phyloP scores from a whole-genome alignment of 192 early-diverging fungal genomes.

The Coemansia sp. region DNA sequence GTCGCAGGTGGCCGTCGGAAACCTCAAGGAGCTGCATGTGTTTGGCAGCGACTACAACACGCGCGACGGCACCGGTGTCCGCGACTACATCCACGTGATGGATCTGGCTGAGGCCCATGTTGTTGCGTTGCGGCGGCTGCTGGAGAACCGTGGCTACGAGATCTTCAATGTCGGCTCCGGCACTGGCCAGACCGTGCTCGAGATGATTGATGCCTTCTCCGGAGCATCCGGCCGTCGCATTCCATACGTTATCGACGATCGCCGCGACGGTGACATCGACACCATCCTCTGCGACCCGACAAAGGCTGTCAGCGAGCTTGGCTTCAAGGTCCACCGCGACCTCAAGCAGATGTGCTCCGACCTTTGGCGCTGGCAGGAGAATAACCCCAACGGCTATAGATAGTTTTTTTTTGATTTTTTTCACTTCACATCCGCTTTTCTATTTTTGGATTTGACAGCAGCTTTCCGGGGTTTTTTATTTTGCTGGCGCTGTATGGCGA shows the following conservation, averaged over 20 bases:
- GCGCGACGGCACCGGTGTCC: conserved; percentile 86
- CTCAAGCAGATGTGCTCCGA: conserved; percentile 69
- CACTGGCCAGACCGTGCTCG: conserved; percentile 87
- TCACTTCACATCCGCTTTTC: neutral
- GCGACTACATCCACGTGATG: conserved; percentile 96
- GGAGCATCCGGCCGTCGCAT: conserved; percentile 80
- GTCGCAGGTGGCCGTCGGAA: conserved; percentile 82
- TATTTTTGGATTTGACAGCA: neutral
- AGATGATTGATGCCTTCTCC: conserved; percentile 85
- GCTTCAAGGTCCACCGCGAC: conserved; percentile 61
- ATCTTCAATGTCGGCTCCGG: conserved; percentile 94
- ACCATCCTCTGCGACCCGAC: conserved; percentile 79
- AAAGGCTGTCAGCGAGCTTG: conserved; percentile 61
- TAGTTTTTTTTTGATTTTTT: conserved; percentile 8
- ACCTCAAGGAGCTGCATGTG: conserved; percentile 79
- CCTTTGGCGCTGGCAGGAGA: conserved; percentile 72
- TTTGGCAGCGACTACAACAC: conserved; percentile 94
- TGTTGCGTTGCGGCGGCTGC: conserved; percentile 75
- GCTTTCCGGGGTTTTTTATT: no score
- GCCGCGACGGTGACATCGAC: conserved; percentile 84
- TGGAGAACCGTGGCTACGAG: conserved; percentile 56
- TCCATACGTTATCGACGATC: conserved; percentile 64
- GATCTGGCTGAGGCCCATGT: conserved; percentile 92
- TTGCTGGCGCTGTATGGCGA: no score
- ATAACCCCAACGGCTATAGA: conserved; percentile 66